A percentile compares a stretch with the other conserved stretches of the same genome.
Evolutionary conservation across 495 filamentous ascomycete species (phyloP).

Genomic region (Neurospora sp.): DNA sequence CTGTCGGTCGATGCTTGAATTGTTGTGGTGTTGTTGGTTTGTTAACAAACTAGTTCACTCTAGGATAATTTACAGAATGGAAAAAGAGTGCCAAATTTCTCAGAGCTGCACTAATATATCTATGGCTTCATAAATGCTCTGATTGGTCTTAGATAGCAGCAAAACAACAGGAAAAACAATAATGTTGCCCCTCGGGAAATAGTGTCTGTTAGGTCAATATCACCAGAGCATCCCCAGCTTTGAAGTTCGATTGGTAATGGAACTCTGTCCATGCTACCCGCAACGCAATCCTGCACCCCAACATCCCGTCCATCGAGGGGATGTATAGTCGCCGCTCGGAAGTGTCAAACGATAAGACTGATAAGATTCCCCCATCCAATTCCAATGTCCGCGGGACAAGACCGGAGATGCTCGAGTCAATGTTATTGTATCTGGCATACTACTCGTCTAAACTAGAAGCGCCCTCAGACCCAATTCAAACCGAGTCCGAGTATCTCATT

Average conservation of each 20-base stretch:
- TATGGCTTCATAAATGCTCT: no score
- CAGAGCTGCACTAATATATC: no score
- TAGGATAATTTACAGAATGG: no score
- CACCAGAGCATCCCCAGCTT: background rate
- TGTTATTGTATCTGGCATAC: background rate
- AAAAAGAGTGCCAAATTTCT: no score
- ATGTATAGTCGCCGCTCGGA: background rate
- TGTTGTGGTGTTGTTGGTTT: background rate
- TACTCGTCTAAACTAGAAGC: no score
- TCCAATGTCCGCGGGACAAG: constrained; percentile 13
- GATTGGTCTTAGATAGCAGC: no score
- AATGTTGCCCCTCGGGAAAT: no score
- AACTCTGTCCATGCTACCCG: background rate
- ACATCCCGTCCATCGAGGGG: background rate
- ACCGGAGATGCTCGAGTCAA: constrained; percentile 9
- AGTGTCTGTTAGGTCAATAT: background rate
- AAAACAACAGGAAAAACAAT: no score
- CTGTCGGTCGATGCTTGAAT: background rate
- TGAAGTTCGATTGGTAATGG: background rate
- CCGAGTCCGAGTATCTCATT: background rate
- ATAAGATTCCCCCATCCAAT: background rate
- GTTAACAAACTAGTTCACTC: background rate
- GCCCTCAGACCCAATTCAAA: no score
- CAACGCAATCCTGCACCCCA: background rate
- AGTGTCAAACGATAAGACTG: background rate